phyloP scores from a whole-genome alignment of 257 asterid species.

The Solanum appendiculatum region DNA sequence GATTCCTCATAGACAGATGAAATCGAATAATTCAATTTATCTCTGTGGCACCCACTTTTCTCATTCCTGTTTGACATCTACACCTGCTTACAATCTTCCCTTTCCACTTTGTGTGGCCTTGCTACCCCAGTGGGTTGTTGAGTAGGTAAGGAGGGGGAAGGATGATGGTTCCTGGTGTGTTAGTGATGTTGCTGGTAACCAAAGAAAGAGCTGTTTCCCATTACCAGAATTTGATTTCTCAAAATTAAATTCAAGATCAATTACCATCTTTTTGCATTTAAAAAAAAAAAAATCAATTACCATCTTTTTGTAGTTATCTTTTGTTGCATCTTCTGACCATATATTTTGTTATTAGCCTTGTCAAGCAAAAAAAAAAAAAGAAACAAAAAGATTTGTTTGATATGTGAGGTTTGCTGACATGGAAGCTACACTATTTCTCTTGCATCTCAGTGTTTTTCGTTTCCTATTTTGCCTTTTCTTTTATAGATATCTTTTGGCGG shows the following conservation, averaged over 20 bases:
- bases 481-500: slow-evolving; percentile 85
- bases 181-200: background rate
- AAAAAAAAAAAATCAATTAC: background rate
- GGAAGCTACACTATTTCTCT: background rate
- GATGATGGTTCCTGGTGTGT: background rate
- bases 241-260: background rate
- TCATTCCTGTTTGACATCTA: background rate
- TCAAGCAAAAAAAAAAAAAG: background rate
- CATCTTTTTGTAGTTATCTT: background rate
- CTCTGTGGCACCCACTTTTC: background rate
- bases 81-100: background rate
- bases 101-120: background rate
- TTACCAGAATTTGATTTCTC: background rate
- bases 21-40: background rate
- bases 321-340: background rate
- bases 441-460: background rate
- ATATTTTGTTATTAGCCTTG: background rate
- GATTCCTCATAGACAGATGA: background rate
- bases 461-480: slow-evolving; percentile 1
- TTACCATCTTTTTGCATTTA: background rate
- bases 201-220: background rate
- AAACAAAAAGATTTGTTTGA: background rate
- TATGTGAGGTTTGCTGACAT: background rate
- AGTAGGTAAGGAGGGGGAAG: background rate
- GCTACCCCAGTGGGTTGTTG: background rate